phyloP scores from a whole-genome alignment of 1,284 basidiomycete species.

The Blastosporella zonata region DNA sequence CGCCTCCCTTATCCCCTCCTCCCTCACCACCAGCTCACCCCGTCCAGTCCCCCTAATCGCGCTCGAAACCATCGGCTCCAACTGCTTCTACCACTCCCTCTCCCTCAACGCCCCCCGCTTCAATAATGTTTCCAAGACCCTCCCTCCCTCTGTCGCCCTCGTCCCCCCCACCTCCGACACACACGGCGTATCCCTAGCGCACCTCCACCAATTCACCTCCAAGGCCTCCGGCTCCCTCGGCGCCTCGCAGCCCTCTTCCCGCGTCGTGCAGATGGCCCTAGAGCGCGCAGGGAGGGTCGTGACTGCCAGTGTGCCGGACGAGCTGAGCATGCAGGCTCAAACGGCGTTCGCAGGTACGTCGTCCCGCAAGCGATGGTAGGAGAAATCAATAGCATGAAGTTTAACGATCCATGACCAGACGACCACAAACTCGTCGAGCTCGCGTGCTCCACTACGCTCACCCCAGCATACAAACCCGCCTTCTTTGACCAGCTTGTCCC shows the following conservation, averaged over 20 bases:
- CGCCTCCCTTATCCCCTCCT: constrained; percentile 20
- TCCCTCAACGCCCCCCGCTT: constrained; percentile 50
- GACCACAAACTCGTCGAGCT: constrained; percentile 75
- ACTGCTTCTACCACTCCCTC: constrained; percentile 71
- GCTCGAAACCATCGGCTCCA: constrained; percentile 66
- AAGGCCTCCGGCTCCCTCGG: constrained; percentile 66
- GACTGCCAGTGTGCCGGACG: constrained; percentile 62
- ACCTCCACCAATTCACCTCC: constrained; percentile 55
- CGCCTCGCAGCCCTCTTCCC: constrained; percentile 59
- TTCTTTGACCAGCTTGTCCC: constrained; percentile 54
- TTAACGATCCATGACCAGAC: constrained; percentile 38
- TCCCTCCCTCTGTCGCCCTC: constrained; percentile 33
- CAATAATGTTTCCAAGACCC: constrained; percentile 26
- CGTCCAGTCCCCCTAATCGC: constrained; percentile 57
- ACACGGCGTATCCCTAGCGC: constrained; percentile 50
- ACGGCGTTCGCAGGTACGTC: constrained; percentile 54
- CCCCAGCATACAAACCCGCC: constrained; percentile 55
- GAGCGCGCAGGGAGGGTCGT: constrained; percentile 51
- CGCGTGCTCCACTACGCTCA: constrained; percentile 65
- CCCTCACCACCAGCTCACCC: constrained; percentile 2
- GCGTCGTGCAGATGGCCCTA: constrained; percentile 61
- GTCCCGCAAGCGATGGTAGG: background rate
- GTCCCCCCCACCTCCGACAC: constrained; percentile 36
- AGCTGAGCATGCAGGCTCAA: constrained; percentile 60
- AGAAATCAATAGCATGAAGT: background rate